Conservation (phyloP, 345 rosid genomes). For the Lepidium sativum region DNA sequence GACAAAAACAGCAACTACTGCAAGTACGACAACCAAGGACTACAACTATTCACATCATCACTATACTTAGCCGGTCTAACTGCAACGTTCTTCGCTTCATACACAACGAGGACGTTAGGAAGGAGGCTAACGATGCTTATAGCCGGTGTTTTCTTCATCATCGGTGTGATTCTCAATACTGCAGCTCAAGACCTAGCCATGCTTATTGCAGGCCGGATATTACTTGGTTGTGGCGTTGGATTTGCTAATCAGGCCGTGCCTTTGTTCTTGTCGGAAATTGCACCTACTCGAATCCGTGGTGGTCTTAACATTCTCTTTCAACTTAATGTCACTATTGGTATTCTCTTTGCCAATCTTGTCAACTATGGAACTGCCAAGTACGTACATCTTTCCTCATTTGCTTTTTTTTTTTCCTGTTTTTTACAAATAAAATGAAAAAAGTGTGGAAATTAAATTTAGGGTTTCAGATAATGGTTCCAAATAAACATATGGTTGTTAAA, state of each 20-base stretch:
- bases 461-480: neutral
- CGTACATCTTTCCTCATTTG: conserved; percentile 6
- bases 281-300: conserved; percentile 92
- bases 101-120: conserved; percentile 81
- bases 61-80: conserved; percentile 84
- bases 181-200: conserved; percentile 78
- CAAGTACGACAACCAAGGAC: conserved; percentile 87
- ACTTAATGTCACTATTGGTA: conserved; percentile 89
- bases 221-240: conserved; percentile 93
- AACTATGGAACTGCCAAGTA: conserved; percentile 91
- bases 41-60: conserved; percentile 87
- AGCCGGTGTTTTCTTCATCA: conserved; percentile 76
- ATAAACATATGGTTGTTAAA: neutral
- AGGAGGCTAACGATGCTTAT: conserved; percentile 75
- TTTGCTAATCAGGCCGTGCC: conserved; percentile 98
- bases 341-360: conserved; percentile 84
- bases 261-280: conserved; percentile 87
- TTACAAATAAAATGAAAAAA: neutral
- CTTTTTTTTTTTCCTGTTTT: neutral
- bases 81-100: conserved; percentile 88
- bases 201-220: conserved; percentile 83
- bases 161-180: conserved; percentile 62
- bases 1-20: conserved; percentile 54
- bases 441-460: neutral
- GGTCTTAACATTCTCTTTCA: conserved; percentile 89